Evolutionary conservation across 1,284 basidiomycete species (phyloP).

Genomic region (Albatrellus sp.): DNA sequence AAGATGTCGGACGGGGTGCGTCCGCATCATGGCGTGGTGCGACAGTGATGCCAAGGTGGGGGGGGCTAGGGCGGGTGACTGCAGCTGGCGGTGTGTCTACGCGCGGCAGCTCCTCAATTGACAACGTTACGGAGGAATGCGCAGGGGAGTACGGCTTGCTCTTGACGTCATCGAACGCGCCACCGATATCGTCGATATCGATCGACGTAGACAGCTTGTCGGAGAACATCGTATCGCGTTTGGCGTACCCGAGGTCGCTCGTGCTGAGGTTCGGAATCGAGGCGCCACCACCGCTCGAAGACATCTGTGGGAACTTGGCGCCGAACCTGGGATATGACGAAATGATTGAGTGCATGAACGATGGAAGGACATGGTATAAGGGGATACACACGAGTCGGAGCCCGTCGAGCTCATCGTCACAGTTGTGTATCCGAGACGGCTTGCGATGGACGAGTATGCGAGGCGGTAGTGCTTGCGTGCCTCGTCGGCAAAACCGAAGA

Average conservation of each 20-base stretch:
- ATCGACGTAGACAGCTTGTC: slow-evolving; percentile 20
- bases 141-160: slow-evolving; percentile 14
- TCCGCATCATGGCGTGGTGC: too few species aligned
- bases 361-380: background rate
- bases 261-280: slow-evolving; percentile 19
- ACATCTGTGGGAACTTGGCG: slow-evolving; percentile 11
- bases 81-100: too few species aligned
- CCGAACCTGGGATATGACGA: slow-evolving; percentile 7
- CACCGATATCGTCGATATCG: slow-evolving; percentile 14
- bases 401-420: slow-evolving; percentile 9
- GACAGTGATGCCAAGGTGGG: too few species aligned
- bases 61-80: too few species aligned
- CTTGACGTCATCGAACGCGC: slow-evolving; percentile 13
- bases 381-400: slow-evolving; percentile 4
- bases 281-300: slow-evolving; percentile 13
- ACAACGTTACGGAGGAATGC: slow-evolving; percentile 13
- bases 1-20: too few species aligned
- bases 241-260: slow-evolving; percentile 5
- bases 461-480: slow-evolving; percentile 43
- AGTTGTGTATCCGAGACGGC: slow-evolving; percentile 32
- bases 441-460: slow-evolving; percentile 30
- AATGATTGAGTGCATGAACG: slow-evolving; percentile 2
- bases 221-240: slow-evolving; percentile 18
- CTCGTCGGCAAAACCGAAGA: slow-evolving; percentile 62
- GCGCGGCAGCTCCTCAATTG: background rate